Base-by-base conservation (phyloP, 2,329 filamentous ascomycete species). In the Triangularia verruculosa region DNA sequence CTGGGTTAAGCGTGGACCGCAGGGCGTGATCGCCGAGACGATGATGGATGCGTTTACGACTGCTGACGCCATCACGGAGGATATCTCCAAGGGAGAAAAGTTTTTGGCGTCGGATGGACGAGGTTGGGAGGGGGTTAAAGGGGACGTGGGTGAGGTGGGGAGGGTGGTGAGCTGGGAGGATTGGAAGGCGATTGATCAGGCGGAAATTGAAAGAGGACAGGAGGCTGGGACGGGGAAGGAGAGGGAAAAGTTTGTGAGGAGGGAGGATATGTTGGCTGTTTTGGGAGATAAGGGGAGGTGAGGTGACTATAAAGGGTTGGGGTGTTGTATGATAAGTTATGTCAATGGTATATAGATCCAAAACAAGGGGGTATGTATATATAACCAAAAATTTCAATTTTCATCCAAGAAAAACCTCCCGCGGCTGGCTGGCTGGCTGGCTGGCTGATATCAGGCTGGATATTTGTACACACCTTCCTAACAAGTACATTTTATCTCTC, bases 1-100 rank as follows among this genome's bases (percentile, higher is more conserved):
- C 0, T 99, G 95, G 95, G 93, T 97, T 9, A 98, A 98, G 79
- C 86, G 90, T 34, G 95, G 95, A 0, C 94, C 95, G 0, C 97
- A 93, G 0, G 95, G 95, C 2, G 93, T 98, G 3, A 99, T 99
- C 74, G 94, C 94, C 1, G 93, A 89, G 28, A 99, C 95, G 0
- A 96, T 99, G 92, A 86, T 90, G 64, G 95, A 99, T 74, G 94
- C 95, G 0, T 99, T 98, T 72, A 84, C 86, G 8, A 97, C 93
- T 0, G 95, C 88, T 1, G 93, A 97, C 73, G 87, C 89, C 2
- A 90, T 99, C 66, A 85, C 85, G 0, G 78, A 84, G n/a, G 95
- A 99, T 73, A 94, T 92, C 5, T 89, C 69, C 1, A 70, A 66
- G 1, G 65, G 72, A 0, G 71, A 69, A 1, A 66, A 72, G 1